Percentiles rank a stretch among this genome's conserved stretches.
phyloP scores from a whole-genome alignment of 345 rosid genomes.

The Brassica napus region DNA sequence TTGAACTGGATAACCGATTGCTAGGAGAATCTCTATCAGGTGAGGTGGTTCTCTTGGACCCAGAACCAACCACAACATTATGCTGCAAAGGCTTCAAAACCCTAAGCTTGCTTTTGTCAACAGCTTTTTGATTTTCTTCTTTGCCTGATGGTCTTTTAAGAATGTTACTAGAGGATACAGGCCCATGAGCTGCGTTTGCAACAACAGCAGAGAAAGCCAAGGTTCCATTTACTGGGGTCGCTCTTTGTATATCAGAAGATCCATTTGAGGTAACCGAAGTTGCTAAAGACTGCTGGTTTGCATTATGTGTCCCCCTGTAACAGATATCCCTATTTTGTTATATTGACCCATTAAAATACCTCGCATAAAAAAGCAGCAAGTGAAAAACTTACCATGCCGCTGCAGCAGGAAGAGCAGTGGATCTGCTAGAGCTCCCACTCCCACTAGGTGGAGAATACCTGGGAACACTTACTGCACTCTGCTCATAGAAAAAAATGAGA shows the following conservation, averaged over 20 bases:
- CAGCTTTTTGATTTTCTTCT: constrained; percentile 33
- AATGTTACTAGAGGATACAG: constrained; percentile 34
- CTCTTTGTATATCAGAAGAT: constrained; percentile 47
- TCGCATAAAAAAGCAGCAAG: background rate
- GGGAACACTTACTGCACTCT: constrained; percentile 47
- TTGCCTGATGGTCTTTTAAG: constrained; percentile 42
- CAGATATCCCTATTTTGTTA: background rate
- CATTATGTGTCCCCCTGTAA: constrained; percentile 61
- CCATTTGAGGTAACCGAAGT: constrained; percentile 52
- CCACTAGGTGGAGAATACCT: constrained; percentile 63
- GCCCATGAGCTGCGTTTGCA: constrained; percentile 42
- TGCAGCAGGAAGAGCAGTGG: constrained; percentile 39
- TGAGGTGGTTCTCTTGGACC: constrained; percentile 38
- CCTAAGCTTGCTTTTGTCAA: constrained; percentile 41
- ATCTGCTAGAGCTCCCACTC: constrained; percentile 46
- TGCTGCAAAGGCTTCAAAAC: constrained; percentile 39
- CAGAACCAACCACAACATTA: constrained; percentile 39
- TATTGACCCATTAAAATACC: constrained; percentile 13
- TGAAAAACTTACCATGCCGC: background rate
- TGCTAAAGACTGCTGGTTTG: constrained; percentile 49
- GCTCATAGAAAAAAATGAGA: constrained; percentile 24
- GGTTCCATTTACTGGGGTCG: constrained; percentile 44
- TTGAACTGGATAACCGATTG: constrained; percentile 36
- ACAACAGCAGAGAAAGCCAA: constrained; percentile 49
- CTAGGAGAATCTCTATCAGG: constrained; percentile 39